These are phyloP conservation scores for Cladosporium sp. DNA, from an alignment of 2,329 filamentous ascomycete genomes.

Conservation along the genomic window DNA sequence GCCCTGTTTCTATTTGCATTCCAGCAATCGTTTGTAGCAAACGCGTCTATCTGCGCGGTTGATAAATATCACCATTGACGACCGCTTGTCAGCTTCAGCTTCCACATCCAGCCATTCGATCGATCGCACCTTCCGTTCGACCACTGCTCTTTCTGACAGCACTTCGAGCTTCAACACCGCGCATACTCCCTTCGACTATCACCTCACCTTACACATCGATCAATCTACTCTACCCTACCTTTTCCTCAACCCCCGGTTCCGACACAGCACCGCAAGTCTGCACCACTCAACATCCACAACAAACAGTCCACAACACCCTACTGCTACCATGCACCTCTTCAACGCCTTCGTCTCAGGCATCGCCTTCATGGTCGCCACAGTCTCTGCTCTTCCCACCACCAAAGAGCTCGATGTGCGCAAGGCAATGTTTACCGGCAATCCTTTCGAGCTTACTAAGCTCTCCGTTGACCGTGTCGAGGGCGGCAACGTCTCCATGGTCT, in stretches of 20 bases:
- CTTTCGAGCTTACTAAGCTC: conserved; percentile 20
- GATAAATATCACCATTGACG: neutral
- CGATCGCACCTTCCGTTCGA: neutral
- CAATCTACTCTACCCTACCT: too few species aligned
- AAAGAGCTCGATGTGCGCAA: neutral
- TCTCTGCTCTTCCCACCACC: neutral
- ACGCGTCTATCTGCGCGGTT: neutral
- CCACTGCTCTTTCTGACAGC: too few species aligned
- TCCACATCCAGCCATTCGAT: neutral
- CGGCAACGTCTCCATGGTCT: conserved; percentile 23
- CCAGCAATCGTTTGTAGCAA: neutral
- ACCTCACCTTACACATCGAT: neutral
- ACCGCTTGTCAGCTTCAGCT: neutral
- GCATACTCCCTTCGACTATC: too few species aligned
- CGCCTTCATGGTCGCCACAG: neutral
- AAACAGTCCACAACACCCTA: neutral
- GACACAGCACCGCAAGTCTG: neutral
- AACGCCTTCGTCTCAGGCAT: neutral
- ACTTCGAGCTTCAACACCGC: too few species aligned
- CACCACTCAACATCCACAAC: neutral
- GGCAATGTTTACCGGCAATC: conserved; percentile 6
- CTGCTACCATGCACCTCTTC: conserved; percentile 6
- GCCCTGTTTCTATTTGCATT: neutral
- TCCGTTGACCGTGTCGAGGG: conserved; percentile 15
- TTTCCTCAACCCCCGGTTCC: too few species aligned